These are phyloP conservation scores for Calonectria pseudoturangicola DNA, from an alignment of 2,329 filamentous ascomycete species.

Conservation along the genomic window DNA sequence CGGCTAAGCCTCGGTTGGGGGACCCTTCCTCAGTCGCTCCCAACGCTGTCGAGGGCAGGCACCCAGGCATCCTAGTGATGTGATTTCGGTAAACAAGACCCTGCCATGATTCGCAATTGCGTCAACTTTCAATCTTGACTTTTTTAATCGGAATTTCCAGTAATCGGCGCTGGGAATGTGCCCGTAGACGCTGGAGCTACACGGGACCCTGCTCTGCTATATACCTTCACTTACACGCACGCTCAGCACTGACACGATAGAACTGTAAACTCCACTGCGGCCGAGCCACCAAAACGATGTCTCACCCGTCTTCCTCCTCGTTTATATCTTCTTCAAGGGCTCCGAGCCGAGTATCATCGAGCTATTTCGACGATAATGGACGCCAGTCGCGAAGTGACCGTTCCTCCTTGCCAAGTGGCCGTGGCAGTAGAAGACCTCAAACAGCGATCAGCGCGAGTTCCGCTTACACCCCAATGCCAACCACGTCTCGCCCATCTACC, in stretches of 20 bases:
- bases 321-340: slow-evolving; percentile 32
- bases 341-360: slow-evolving; percentile 44
- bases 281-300: slow-evolving; percentile 25
- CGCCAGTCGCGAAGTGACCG: background rate
- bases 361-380: slow-evolving; percentile 50
- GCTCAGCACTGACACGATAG: slow-evolving; percentile 1
- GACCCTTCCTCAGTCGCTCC: slow-evolving; percentile 14
- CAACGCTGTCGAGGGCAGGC: background rate
- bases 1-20: slow-evolving; percentile 51
- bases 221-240: slow-evolving; percentile 19
- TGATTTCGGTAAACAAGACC: background rate
- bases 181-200: background rate
- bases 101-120: background rate
- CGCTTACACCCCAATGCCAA: slow-evolving; percentile 41
- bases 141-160: background rate
- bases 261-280: slow-evolving; percentile 2
- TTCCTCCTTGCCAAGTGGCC: slow-evolving; percentile 24
- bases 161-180: background rate
- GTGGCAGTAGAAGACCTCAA: slow-evolving; percentile 15
- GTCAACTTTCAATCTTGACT: background rate
- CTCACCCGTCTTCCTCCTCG: slow-evolving; percentile 9
- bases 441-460: slow-evolving; percentile 34
- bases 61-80: slow-evolving; percentile 6
- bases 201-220: slow-evolving; percentile 1
- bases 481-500: slow-evolving; percentile 47